A percentile compares a stretch with the other conserved stretches of the same genome.
Evolutionary conservation across 768 basidiomycete genomes (phyloP).

Genomic region (Russula earlei): DNA sequence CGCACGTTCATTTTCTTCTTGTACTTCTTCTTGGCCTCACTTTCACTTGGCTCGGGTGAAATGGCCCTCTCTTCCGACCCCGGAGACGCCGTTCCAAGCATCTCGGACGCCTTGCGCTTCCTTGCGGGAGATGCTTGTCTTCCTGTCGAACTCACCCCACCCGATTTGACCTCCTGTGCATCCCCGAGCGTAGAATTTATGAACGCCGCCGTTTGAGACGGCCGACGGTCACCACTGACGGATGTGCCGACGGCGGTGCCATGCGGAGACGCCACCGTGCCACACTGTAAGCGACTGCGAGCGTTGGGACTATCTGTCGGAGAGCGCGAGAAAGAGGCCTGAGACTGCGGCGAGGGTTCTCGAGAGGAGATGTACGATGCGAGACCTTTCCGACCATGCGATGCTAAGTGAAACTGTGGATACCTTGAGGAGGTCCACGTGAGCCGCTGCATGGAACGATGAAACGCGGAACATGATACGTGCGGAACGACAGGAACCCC

Average conservation of each 20-base stretch:
- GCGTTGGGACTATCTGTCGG: neutral
- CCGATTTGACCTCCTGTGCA: neutral
- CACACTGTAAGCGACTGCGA: neutral
- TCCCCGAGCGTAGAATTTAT: slow-evolving; percentile 9
- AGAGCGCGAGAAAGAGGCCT: slow-evolving; percentile 5
- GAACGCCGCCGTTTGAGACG: neutral
- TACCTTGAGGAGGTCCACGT: slow-evolving; percentile 8
- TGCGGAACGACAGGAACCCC: neutral
- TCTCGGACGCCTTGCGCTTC: slow-evolving; percentile 17
- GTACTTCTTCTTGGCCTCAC: slow-evolving; percentile 17
- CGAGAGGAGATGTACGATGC: slow-evolving; percentile 6
- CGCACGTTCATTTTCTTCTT: slow-evolving; percentile 19
- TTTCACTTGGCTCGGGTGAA: slow-evolving; percentile 14
- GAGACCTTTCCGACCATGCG: neutral
- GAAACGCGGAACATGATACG: slow-evolving; percentile 2
- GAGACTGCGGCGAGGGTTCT: slow-evolving; percentile 9
- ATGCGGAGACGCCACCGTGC: slow-evolving; percentile 1
- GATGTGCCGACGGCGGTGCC: neutral
- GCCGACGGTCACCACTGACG: neutral
- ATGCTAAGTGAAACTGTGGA: neutral
- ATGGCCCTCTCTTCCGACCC: slow-evolving; percentile 5
- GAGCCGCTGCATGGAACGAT: slow-evolving; percentile 3
- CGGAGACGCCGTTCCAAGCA: slow-evolving; percentile 9
- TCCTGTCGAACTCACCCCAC: neutral
- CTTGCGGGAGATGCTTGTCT: slow-evolving; percentile 3